Conservation (phyloP, 2,329 filamentous ascomycete species). For the Claviceps digitariae region DNA sequence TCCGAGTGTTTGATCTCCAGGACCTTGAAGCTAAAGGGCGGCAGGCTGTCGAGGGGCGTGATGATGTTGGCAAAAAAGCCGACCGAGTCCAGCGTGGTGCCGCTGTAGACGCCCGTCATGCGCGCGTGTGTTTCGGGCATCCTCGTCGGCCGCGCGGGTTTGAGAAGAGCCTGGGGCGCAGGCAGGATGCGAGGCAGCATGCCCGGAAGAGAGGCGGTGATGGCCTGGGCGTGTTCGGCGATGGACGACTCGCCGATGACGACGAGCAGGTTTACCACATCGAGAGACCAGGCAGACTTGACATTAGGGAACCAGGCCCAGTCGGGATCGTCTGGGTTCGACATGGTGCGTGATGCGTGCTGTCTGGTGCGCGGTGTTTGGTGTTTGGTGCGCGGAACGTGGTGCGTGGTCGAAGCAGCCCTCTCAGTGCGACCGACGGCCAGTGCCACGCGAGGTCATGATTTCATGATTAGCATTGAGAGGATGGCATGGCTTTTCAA, state of each 20-base stretch:
- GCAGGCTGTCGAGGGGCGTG: slow-evolving; percentile 37
- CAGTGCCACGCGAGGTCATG: background rate
- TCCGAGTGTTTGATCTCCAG: slow-evolving; percentile 33
- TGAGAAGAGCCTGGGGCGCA: slow-evolving; percentile 48
- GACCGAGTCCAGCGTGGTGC: slow-evolving; percentile 38
- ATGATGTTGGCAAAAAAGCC: slow-evolving; percentile 51
- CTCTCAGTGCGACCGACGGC: background rate
- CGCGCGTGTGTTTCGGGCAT: slow-evolving; percentile 41
- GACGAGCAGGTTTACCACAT: slow-evolving; percentile 49
- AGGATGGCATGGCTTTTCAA: background rate
- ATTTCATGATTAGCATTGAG: background rate
- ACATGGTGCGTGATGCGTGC: slow-evolving; percentile 13
- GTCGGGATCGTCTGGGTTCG: slow-evolving; percentile 12
- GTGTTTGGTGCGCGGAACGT: slow-evolving; percentile 14
- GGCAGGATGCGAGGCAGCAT: slow-evolving; percentile 47
- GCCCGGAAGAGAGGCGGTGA: slow-evolving; percentile 44
- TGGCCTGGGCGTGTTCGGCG: slow-evolving; percentile 41
- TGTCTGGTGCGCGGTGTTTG: no score
- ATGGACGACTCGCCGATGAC: slow-evolving; percentile 49
- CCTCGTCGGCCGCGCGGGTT: slow-evolving; percentile 37
- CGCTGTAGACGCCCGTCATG: slow-evolving; percentile 45
- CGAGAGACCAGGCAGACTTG: slow-evolving; percentile 37
- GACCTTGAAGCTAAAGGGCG: slow-evolving; percentile 34
- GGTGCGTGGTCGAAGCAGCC: background rate
- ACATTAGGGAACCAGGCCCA: slow-evolving; percentile 31